These are phyloP conservation scores for Heliamphora exappendiculata DNA, from an alignment of 148 eudicot species.

Conservation along the genomic window DNA sequence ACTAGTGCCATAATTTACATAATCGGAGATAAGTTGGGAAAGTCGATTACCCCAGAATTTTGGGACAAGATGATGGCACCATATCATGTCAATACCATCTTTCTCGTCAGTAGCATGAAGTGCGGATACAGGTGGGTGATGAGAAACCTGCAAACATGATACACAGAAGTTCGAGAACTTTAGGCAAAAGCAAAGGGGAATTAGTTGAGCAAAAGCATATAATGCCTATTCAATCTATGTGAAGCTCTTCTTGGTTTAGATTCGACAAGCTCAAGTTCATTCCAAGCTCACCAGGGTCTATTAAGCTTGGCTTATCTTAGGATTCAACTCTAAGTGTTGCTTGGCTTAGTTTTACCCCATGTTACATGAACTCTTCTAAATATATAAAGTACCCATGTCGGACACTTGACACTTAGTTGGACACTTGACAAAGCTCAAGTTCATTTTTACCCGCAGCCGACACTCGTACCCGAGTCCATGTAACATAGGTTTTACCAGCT, in stretches of 20 bases:
- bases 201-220: not conserved
- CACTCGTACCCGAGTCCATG: no score
- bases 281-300: not conserved
- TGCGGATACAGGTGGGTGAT: constrained; percentile 80
- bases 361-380: no score
- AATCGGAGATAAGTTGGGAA: not conserved
- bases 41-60: constrained; percentile 47
- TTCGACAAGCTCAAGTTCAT: not conserved
- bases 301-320: not conserved
- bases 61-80: constrained; percentile 61
- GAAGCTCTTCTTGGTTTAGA: not conserved
- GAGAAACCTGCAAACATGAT: constrained; percentile 57
- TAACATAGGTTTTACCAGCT: no score
- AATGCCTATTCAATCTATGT: not conserved
- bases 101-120: constrained; percentile 69
- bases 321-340: not conserved
- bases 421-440: no score
- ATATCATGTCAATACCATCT: constrained; percentile 47
- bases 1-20: not conserved
- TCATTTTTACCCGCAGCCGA: no score
- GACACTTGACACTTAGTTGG: no score
- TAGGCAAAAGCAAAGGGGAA: not conserved
- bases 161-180: not conserved
- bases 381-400: no score
- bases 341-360: not conserved